Percentiles rank a stretch among this genome's conserved stretches.
Conservation (phyloP, 495 filamentous ascomycete species). For the Aspergillus asperescens region DNA sequence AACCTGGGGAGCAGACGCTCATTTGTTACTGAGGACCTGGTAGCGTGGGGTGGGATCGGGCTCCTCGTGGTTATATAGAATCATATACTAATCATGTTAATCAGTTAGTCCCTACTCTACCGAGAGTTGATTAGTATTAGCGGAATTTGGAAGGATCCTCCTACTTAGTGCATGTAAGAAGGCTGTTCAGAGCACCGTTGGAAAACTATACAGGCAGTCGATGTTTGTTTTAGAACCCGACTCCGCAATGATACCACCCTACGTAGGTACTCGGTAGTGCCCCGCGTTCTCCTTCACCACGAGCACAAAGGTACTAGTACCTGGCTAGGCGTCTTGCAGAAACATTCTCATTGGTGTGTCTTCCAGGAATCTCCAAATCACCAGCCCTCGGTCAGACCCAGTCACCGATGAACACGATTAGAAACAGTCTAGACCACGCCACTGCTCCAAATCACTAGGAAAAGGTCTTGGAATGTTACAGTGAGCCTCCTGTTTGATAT, state of each 20-base stretch:
- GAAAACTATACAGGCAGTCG: too few species aligned
- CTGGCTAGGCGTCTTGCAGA: not conserved
- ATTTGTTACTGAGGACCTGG: not conserved
- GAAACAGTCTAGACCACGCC: slow-evolving; percentile 3
- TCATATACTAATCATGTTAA: too few species aligned
- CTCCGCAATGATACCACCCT: too few species aligned
- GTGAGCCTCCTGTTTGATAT: not conserved
- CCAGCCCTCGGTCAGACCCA: not conserved
- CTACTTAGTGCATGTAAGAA: not conserved
- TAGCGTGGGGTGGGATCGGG: not conserved
- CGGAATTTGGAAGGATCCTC: not conserved
- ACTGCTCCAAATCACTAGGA: not conserved
- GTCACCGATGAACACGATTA: slow-evolving; percentile 6
- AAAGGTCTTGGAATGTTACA: not conserved
- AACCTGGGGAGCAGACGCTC: not conserved
- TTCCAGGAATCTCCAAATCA: not conserved
- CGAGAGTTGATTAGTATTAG: too few species aligned
- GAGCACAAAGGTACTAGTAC: too few species aligned
- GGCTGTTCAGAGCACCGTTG: not conserved
- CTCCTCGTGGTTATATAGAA: too few species aligned
- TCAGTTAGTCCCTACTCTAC: too few species aligned
- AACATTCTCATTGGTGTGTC: not conserved
- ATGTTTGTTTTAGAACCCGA: too few species aligned
- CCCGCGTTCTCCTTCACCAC: too few species aligned
- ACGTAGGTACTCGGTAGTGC: too few species aligned